A percentile compares a stretch with the other conserved stretches of the same genome.
These are phyloP conservation scores for Claviceps pusilla DNA, from an alignment of 2,329 filamentous ascomycete genomes.

Conservation along the genomic window DNA sequence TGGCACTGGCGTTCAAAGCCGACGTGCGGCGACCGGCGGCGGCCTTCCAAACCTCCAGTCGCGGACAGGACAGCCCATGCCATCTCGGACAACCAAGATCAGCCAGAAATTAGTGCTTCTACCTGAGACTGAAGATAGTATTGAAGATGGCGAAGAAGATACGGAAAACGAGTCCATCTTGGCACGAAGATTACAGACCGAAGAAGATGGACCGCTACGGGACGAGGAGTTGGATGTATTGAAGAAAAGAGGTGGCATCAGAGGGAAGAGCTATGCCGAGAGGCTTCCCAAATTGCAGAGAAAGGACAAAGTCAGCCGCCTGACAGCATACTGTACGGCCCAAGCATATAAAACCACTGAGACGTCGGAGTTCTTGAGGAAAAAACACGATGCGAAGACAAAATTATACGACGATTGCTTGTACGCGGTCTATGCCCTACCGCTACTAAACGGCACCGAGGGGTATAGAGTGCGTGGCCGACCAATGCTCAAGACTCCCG, in stretches of 20 bases:
- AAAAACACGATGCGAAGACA: constrained; percentile 76
- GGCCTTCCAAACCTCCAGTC: constrained; percentile 26
- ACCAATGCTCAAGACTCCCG: constrained; percentile 81
- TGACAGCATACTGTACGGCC: constrained; percentile 93
- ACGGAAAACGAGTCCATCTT: constrained; percentile 28
- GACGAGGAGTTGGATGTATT: constrained; percentile 54
- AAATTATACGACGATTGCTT: constrained; percentile 97
- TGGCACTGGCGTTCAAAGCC: constrained; percentile 6
- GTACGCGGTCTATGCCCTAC: constrained; percentile 88
- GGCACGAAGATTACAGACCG: constrained; percentile 29
- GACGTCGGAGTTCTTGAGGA: constrained; percentile 77
- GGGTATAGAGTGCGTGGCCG: constrained; percentile 82
- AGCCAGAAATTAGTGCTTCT: constrained; percentile 94
- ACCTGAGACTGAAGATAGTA: constrained; percentile 59
- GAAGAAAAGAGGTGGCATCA: constrained; percentile 44
- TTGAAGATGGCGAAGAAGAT: constrained; percentile 42
- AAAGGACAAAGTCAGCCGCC: constrained; percentile 71
- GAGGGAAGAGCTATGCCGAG: constrained; percentile 85
- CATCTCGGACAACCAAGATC: constrained; percentile 79
- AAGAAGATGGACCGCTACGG: constrained; percentile 48
- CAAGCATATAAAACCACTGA: constrained; percentile 81
- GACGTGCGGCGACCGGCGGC: constrained; percentile 19
- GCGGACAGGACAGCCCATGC: constrained; percentile 46
- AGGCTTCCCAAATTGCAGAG: constrained; percentile 76
- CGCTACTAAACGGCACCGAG: constrained; percentile 68